Conservation (phyloP, 202 grass and related monocot species). For the Digitaria exilis region DNA sequence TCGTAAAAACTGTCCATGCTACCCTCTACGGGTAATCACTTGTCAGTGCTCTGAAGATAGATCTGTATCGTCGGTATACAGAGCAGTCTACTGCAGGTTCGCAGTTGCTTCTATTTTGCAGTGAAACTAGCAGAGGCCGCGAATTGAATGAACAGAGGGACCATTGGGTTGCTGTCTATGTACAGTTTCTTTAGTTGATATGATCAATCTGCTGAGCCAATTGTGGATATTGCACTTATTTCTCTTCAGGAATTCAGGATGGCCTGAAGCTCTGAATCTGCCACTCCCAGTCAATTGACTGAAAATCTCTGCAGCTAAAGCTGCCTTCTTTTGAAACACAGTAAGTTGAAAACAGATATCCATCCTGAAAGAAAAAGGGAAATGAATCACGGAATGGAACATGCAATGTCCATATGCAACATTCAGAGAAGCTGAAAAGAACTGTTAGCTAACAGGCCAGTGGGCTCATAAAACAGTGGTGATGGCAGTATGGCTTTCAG, state of each 20-base stretch:
- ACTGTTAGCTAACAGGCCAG: neutral
- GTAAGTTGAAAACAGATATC: neutral
- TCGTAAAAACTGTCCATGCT: neutral
- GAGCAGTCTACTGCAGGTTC: neutral
- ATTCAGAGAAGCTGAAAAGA: neutral
- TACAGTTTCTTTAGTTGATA: neutral
- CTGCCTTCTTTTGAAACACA: neutral
- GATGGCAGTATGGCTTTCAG: neutral
- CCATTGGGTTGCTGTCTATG: neutral
- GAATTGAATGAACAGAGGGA: neutral
- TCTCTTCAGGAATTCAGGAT: neutral
- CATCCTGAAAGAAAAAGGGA: neutral
- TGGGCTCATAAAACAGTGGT: neutral
- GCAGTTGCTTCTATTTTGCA: constrained; percentile 1
- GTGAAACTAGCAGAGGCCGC: no score
- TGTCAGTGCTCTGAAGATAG: neutral
- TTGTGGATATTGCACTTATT: neutral
- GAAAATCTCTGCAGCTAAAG: neutral
- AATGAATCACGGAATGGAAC: neutral
- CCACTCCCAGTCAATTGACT: neutral
- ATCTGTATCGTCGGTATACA: neutral
- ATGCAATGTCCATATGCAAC: neutral
- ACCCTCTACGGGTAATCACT: neutral
- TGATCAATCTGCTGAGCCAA: neutral
- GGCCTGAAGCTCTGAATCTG: neutral